Evolutionary conservation across 352 stramenopile genomes (phyloP).

Genomic region (Peronospora belbahrii): DNA sequence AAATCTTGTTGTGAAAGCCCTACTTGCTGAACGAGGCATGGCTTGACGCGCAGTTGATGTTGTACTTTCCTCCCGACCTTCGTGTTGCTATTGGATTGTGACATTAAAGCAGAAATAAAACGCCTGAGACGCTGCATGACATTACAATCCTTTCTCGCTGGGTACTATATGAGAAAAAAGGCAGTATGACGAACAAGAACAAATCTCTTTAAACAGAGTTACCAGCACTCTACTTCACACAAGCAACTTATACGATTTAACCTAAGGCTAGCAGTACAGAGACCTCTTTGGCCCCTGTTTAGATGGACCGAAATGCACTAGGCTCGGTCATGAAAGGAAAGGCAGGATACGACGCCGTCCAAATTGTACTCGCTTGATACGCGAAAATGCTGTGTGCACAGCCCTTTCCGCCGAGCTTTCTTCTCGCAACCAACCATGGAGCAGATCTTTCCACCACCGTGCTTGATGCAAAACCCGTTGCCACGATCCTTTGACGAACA

Average conservation of each 20-base stretch:
- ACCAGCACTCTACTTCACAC: conserved; percentile 8
- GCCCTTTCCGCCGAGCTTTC: conserved; percentile 72
- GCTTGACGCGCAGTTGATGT: too few species aligned
- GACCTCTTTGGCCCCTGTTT: conserved; percentile 4
- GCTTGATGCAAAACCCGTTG: conserved; percentile 80
- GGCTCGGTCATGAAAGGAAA: conserved; percentile 17
- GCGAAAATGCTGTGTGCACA: conserved; percentile 79
- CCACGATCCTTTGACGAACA: conserved; percentile 75
- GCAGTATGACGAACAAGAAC: neutral
- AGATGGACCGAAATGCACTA: conserved; percentile 18
- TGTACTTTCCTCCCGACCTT: too few species aligned
- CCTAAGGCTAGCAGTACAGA: conserved; percentile 18
- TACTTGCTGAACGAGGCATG: too few species aligned
- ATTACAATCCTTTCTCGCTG: too few species aligned
- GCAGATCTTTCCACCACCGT: conserved; percentile 78
- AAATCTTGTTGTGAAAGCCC: too few species aligned
- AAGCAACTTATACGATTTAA: conserved; percentile 27
- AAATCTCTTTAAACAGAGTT: neutral
- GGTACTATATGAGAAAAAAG: conserved; percentile 5
- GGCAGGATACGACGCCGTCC: conserved; percentile 8
- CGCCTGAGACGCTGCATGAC: too few species aligned
- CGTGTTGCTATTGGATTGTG: too few species aligned
- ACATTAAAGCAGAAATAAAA: too few species aligned
- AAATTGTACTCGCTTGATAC: conserved; percentile 31
- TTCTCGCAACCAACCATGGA: conserved; percentile 69